Evolutionary conservation across 2,329 filamentous ascomycete species (phyloP), one percentile per base, ranked within the genome.

Genomic region (Sphaerulina vaccinii): DNA sequence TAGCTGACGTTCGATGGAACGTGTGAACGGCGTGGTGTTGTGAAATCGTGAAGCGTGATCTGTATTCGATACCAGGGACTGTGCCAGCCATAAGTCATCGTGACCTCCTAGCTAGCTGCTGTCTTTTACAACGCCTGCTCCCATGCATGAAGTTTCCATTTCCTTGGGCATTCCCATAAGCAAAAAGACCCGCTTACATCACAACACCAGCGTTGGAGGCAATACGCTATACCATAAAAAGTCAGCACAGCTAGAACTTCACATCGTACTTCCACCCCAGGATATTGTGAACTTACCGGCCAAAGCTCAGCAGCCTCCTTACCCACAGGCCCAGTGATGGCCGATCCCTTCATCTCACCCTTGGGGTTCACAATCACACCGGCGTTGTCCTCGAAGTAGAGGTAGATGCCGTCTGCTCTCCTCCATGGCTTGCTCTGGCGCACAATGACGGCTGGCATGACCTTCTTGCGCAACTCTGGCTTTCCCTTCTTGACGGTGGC

Each of bases 401-500:
- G 86, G 85, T 90, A 99, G 71, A 97, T 88, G 79, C 93, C 95
- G 77, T 99, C 93, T 68, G 88, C 88, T 77, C 93, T 87, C 84
- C 93, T 91, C 93, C 93, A 99, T 71, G 93, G 93, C 87, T 99
- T 99, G 82, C 87, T 88, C 83, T 97, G 93, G 77, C 93, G 84
- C 75, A 97, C 92, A 73, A 99, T 93, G 74, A 99, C 92, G 72
- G 93, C 93, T 68, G 93, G 93, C 90, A 99, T 96, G 78, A 99
- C 93, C 88, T 99, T 99, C 89, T 99, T 99, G 79, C 95, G 85
- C 73, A 99, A 83, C 81, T 99, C 95, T 63, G 95, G 95, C 90
- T 99, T 99, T 81, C 95, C 93, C 89, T 99, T 97, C 90, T 99
- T 97, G 81, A 97, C 93, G 66, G 93, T 97, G 66, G 92, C 92